Evolutionary conservation across 176 grass and related monocot genomes (phyloP), one percentile per base, ranked within the genome.

Genomic region (Hsuehochloa calcarea): DNA sequence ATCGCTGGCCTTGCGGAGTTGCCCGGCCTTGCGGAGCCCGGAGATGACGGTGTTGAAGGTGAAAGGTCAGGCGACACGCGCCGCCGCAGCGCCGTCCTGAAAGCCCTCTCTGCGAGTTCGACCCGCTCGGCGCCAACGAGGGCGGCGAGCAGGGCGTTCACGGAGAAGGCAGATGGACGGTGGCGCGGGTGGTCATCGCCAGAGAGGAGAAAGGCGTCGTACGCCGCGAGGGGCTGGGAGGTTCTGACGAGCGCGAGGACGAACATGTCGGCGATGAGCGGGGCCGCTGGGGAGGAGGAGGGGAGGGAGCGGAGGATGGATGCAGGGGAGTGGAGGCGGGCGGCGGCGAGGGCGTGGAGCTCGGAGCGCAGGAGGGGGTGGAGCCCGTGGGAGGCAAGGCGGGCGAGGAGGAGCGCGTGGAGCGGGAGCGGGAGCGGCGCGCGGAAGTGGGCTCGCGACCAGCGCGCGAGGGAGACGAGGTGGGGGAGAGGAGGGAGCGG

Each of bases 11-110:
- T 83, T 87, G 52, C 89, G 86, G 27, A 98, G 88, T 61, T 98
- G 92, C 35, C 93, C 87, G 1, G 22, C 78, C 81, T 89, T 98
- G 80, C 93, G 95, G 70, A 98, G 84, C 8, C 87, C 90, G 27
- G 92, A 90, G 79, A 98, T 89, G 83, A 95, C 63, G 59, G 59
- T 92, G 92, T 98, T 98, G 67, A 98, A 94, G 5, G 96, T 95
- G 74, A 83, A 25, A 74, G 22, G 64, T 98, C 91, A 7, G 93
- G 93, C 4, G 86, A 61, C 31, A 89, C 39, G 70, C 88, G 90
- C 76, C 93, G 85, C 79, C 85, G 91, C 47, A 93, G 74, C 80
- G 92, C 92, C 60, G 61, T 70, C 66, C 79, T 82, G 70, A 88
- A 95, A 7, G 88, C 83, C 45, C 55, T 76, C 85, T 93, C 91